Conservation (phyloP, 1,139 yeast genomes). For the Kurtzmaniella quercitrusa region DNA sequence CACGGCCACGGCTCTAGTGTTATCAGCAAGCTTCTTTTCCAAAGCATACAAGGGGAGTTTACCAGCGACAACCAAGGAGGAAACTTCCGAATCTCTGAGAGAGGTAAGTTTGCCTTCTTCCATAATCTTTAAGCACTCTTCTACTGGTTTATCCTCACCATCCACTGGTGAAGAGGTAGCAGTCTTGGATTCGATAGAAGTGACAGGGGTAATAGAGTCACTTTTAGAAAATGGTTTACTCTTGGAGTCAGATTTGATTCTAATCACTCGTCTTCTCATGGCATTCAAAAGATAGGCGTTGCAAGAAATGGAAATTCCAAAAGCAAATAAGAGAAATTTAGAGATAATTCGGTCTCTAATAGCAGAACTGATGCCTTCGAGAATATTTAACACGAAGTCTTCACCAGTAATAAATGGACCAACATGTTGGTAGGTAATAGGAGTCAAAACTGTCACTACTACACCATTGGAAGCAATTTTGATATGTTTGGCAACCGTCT, state of each 20-base stretch:
- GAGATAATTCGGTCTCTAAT: slow-evolving; percentile 80
- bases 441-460: slow-evolving; percentile 63
- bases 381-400: slow-evolving; percentile 50
- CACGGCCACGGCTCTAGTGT: slow-evolving; percentile 84
- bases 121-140: slow-evolving; percentile 58
- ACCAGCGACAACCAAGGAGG: slow-evolving; percentile 66
- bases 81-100: slow-evolving; percentile 69
- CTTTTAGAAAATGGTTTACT: slow-evolving; percentile 17
- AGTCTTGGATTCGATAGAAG: slow-evolving; percentile 13
- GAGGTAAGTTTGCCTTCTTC: slow-evolving; percentile 70
- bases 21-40: slow-evolving; percentile 85
- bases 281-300: slow-evolving; percentile 83
- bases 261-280: slow-evolving; percentile 53
- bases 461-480: slow-evolving; percentile 45
- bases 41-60: slow-evolving; percentile 89
- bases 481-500: slow-evolving; percentile 39
- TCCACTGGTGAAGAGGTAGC: slow-evolving; percentile 3
- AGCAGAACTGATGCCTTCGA: slow-evolving; percentile 63
- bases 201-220: slow-evolving; percentile 19
- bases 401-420: slow-evolving; percentile 63
- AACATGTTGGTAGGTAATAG: slow-evolving; percentile 66
- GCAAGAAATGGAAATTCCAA: slow-evolving; percentile 71
- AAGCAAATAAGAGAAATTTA: slow-evolving; percentile 68
- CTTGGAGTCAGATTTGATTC: slow-evolving; percentile 39
- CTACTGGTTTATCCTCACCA: slow-evolving; percentile 34